Evolutionary conservation across 2,329 filamentous ascomycete genomes (phyloP), one percentile per base, ranked within the genome.

Genomic region (Aspergillus japonicus): DNA sequence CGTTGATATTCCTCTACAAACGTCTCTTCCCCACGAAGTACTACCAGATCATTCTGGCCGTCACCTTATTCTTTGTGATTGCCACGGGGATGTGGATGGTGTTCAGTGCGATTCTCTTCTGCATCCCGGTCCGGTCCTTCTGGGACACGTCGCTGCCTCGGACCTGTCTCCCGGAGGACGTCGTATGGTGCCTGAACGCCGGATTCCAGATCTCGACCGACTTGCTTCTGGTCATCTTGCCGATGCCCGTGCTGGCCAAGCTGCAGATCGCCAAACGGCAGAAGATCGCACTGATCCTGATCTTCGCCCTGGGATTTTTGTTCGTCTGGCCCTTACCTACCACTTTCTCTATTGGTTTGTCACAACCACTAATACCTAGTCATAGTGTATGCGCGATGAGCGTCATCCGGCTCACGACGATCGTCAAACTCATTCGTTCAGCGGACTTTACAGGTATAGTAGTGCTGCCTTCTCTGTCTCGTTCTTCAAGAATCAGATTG

Each of bases 291-390:
- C 51, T 73, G 5, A 63, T 74, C 5, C 1, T 68, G 0, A 60
- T 73, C 1, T 75, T 75, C 23, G 62, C 71, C 0, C 23, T 73
- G 14, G 72, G 71, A 1, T 54, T 73, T 3, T 66, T 69, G 71
- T 73, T 62, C 49, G 64, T 65, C 6, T 6, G 23, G 47, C 23
- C 26, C 50, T 10, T 39, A 10, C 11, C 16, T 23, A 55, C 4
- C 16, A 23, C 2, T 23, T 26, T 29, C n/a, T 5, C 24, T 26
- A 19, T 5, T 10, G 3, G 21, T 3, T 11, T 19, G 14, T 24
- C n/a, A 29, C 39, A 26, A 29, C 47, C 52, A 33, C 57, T 50
- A 14, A 21, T 29, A 14, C 31, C 16, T 26, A 11, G n/a, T n/a
- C 49, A 11, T 24, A 73, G 71, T 61, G 67, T 72, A 42, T 67